Evolutionary conservation across 1,284 basidiomycete genomes (phyloP).

Genomic region (Pseudozyma pruni): DNA sequence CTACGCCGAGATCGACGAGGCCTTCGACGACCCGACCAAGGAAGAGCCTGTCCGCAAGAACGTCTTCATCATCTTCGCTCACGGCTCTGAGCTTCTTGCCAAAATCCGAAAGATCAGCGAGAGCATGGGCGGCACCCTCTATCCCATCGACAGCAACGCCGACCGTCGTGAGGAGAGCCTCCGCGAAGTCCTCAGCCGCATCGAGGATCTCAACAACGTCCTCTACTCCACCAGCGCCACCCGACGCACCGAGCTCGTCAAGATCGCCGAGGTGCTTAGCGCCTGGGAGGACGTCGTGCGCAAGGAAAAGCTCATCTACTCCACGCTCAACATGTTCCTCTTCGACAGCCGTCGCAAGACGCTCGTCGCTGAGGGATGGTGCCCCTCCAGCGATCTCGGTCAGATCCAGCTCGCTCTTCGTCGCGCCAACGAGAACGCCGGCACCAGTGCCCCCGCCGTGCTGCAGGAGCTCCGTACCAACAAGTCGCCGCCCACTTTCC

Average conservation of each 20-base stretch:
- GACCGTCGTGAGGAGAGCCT: slow-evolving; percentile 91
- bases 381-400: slow-evolving; percentile 88
- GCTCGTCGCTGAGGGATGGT: slow-evolving; percentile 97
- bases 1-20: slow-evolving; percentile 89
- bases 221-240: slow-evolving; percentile 74
- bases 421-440: slow-evolving; percentile 94
- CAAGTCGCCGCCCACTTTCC: slow-evolving; percentile 94
- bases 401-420: slow-evolving; percentile 87
- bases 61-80: slow-evolving; percentile 99
- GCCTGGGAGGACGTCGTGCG: slow-evolving; percentile 93
- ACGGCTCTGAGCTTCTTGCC: slow-evolving; percentile 88
- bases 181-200: slow-evolving; percentile 84
- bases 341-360: slow-evolving; percentile 94
- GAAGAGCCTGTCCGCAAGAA: slow-evolving; percentile 76
- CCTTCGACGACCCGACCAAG: slow-evolving; percentile 86
- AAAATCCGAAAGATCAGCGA: slow-evolving; percentile 99
- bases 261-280: slow-evolving; percentile 84
- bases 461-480: slow-evolving; percentile 88
- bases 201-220: slow-evolving; percentile 92
- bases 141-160: slow-evolving; percentile 92
- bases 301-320: slow-evolving; percentile 91
- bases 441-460: slow-evolving; percentile 90
- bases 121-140: slow-evolving; percentile 96
- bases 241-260: slow-evolving; percentile 84
- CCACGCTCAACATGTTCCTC: slow-evolving; percentile 74